Conservation (phyloP, 1,284 basidiomycete species). For the Laetiporus sulphureus region DNA sequence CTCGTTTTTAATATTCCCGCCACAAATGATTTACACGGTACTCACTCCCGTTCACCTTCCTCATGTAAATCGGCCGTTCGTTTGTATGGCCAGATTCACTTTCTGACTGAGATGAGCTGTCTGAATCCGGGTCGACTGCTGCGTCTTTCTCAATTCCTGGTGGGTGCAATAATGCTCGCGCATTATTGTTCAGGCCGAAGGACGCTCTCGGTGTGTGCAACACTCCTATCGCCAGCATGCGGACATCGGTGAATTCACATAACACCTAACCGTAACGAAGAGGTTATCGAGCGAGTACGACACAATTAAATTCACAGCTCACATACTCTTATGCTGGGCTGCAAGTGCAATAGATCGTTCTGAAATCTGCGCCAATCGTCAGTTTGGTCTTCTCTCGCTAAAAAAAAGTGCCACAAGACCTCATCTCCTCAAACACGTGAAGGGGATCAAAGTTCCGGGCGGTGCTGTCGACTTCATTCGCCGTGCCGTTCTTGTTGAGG, state of each 20-base stretch:
- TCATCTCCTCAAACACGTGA: slow-evolving; percentile 64
- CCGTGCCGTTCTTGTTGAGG: slow-evolving; percentile 65
- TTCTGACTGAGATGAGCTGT: slow-evolving; percentile 13
- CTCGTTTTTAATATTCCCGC: background rate
- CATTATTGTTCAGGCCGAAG: slow-evolving; percentile 57
- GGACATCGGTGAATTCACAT: slow-evolving; percentile 61
- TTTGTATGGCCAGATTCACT: slow-evolving; percentile 3
- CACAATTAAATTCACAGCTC: slow-evolving; percentile 33
- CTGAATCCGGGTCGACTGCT: slow-evolving; percentile 13
- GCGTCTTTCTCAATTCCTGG: slow-evolving; percentile 43
- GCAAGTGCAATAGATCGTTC: slow-evolving; percentile 54
- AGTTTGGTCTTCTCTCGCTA: no score
- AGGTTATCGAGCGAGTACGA: slow-evolving; percentile 6
- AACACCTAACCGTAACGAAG: slow-evolving; percentile 49
- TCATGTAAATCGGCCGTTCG: background rate
- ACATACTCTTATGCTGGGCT: slow-evolving; percentile 51
- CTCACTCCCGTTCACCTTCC: no score
- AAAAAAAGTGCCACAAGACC: slow-evolving; percentile 42
- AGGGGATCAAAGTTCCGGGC: slow-evolving; percentile 63
- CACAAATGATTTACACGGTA: slow-evolving; percentile 3
- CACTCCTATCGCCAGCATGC: slow-evolving; percentile 67
- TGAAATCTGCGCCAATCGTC: slow-evolving; percentile 46
- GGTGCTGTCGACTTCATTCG: slow-evolving; percentile 59
- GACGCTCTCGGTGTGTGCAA: slow-evolving; percentile 49
- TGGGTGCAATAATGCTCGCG: slow-evolving; percentile 58